Evolutionary conservation across 176 grass and related monocot species (phyloP), one percentile per base, ranked within the genome.

Genomic region (Juncus inflexus): DNA sequence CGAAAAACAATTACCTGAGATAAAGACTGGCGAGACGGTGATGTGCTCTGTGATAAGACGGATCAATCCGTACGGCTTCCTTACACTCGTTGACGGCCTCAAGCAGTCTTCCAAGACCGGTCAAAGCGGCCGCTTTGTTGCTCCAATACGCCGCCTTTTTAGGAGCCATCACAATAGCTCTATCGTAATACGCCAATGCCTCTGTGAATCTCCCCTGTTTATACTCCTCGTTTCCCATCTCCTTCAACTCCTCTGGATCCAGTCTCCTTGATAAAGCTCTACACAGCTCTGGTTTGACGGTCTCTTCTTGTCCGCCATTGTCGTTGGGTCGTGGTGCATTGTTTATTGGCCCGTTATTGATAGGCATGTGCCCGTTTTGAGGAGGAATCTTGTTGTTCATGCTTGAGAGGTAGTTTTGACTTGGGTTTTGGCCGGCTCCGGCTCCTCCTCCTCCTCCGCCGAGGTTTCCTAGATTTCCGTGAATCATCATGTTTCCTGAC

Each of bases 181-280:
- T 86, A 57, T 99, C 88, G 52, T 99, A 99, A 7, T 89, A 78
- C 40, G 94, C 78, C 83, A 92, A 61, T 7, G 94, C 94, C 83
- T 90, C 85, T 5, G 78, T 47, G 67, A 83, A 99, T 19, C 80
- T 81, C 54, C 94, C 94, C 57, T 92, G 68, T 61, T 85, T 80
- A 67, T 83, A 99, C 80, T 90, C 94, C 72, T 99, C 85, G 70
- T 99, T 99, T 9, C 94, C 89, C 80, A 92, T 67, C 69, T 99
- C 94, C 83, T 99, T 99, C 63, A 99, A 73, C 85, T 86, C 90
- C 75, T 99, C 89, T 15, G 94, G 89, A 45, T 83, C 70, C 36
- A 80, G 58, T 35, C 78, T 76, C 68, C 61, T 90, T 15, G 88
- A 92, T 56, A 92, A 61, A 54, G 75, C 85, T 64, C 82, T 80